Base-by-base conservation (phyloP, 1,284 basidiomycete species). In the Boletus sp. region DNA sequence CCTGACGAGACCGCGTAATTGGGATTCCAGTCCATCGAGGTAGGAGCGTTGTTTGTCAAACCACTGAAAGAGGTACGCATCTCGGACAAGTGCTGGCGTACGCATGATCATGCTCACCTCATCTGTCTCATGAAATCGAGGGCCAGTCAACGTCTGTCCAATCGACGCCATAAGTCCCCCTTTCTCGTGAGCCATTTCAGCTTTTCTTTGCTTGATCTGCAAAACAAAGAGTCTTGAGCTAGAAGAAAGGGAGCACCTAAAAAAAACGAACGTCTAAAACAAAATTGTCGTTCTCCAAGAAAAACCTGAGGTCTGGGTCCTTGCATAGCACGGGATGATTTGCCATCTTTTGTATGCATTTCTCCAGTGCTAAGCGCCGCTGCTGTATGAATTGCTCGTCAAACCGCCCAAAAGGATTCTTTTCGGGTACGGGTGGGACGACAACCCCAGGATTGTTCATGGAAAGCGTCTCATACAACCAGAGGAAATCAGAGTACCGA, bases 401-500 rank as follows among this genome's bases (percentile, higher is more conserved):
- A 67, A 97, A 97, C 16, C 94, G 80, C 5, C 88, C 91, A 58
- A 96, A 91, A 0, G 91, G 74, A 55, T 89, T 93, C 75, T 99
- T 99, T 68, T 95, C 95, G 0, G 95, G 95, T 1, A 91, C 90
- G 0, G 95, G 94, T 4, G 95, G 96, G 0, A 99, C 91, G 41
- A 99, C 89, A 5, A 98, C 93, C 4, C 95, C 96, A 1, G 96
- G 94, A 62, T 99, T 98, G 71, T 97, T 98, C 59, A 74, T 66
- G 0, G 86, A 88, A 1, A 99, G 77, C 0, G 87, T 85, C 59
- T 95, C 94, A 65, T 91, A 96, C 1, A 99, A 71, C 95, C 96
- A 99, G 17, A 97, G 77, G 64, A 99, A 99, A 68, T 99, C 96
- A 17, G 90, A 92, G 69, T 96, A 99, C 19, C 95, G 84, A 16